Conservation (phyloP, 768 basidiomycete species). For the Boletus vermiculosoides region DNA sequence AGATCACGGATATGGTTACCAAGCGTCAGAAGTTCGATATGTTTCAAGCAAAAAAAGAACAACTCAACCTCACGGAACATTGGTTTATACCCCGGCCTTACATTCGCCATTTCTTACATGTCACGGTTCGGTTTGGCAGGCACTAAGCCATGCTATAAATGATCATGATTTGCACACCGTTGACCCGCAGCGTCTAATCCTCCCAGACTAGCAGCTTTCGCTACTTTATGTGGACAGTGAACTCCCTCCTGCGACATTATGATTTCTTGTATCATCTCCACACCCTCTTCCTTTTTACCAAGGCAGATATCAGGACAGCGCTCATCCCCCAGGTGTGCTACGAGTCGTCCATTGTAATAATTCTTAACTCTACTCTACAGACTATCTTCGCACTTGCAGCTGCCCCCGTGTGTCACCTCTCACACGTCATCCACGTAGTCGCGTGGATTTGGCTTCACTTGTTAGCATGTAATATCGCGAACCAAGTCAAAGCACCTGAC, state of each 20-base stretch:
- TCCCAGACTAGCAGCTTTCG: not conserved
- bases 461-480: slow-evolving; percentile 39
- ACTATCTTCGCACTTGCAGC: slow-evolving; percentile 31
- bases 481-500: slow-evolving; percentile 37
- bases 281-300: slow-evolving; percentile 26
- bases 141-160: slow-evolving; percentile 2
- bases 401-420: slow-evolving; percentile 17
- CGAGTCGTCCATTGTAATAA: not conserved
- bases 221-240: not conserved
- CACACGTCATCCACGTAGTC: slow-evolving; percentile 22
- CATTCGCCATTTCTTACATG: not conserved
- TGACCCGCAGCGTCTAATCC: not conserved
- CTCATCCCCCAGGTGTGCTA: slow-evolving; percentile 21
- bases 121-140: not conserved
- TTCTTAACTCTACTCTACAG: slow-evolving; percentile 15
- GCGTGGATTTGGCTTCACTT: slow-evolving; percentile 46
- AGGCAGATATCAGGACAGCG: slow-evolving; percentile 17
- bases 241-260: not conserved
- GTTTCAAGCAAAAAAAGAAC: not conserved
- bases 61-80: no score
- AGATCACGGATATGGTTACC: not conserved
- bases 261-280: slow-evolving; percentile 15
- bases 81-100: no score
- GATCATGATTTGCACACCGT: not conserved
- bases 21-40: no score